Evolutionary conservation across 2,329 filamentous ascomycete species (phyloP), one percentile per base, ranked within the genome.

Genomic region (Hypocrella siamensis): DNA sequence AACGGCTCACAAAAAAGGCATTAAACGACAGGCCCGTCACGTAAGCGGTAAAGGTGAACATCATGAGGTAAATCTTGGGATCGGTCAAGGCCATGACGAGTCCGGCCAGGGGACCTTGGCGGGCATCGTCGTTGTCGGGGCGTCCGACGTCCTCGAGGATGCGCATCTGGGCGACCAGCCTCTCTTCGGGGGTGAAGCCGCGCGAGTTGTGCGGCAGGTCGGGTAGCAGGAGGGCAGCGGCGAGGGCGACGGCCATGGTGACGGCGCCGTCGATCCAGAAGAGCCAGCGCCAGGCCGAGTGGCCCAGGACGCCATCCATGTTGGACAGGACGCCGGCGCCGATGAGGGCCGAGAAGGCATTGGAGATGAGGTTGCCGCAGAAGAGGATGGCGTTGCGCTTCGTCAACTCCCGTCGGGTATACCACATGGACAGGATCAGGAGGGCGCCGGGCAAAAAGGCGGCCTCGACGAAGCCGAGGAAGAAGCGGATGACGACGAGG

Each of bases 391-490:
- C 67, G 41, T 72, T 70, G 31, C 68, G 54, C 33, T 54, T 52
- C 11, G 63, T 61, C 37, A 74, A 43, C 49, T 72, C 68, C 31
- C 65, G 62, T 30, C 71, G 61, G 2, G 73, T 78, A 49, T 79
- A 79, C 65, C 73, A 79, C 41, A 75, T 72, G 0, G 69, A 73
- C 15, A 79, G 58, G 28, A 77, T 69, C 27, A 76, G 58, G 9
- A 78, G 58, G 0, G 69, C 69, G 26, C 75, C 75, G 0, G 75
- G 74, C 17, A 76, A 56, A 47, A 76, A 77, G 2, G 72, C 71
- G 0, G 75, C 74, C 47, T 77, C 72, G 31, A 75, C 53, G 37
- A 73, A 71, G 4, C 72, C 72, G 0, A 77, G 51, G 42, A 73
- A 64, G 47, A 75, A 75, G 5, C 72, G 66, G 18, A 62, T 60